Base-by-base conservation (phyloP, 768 basidiomycete genomes). In the Pleurotus djamor region DNA sequence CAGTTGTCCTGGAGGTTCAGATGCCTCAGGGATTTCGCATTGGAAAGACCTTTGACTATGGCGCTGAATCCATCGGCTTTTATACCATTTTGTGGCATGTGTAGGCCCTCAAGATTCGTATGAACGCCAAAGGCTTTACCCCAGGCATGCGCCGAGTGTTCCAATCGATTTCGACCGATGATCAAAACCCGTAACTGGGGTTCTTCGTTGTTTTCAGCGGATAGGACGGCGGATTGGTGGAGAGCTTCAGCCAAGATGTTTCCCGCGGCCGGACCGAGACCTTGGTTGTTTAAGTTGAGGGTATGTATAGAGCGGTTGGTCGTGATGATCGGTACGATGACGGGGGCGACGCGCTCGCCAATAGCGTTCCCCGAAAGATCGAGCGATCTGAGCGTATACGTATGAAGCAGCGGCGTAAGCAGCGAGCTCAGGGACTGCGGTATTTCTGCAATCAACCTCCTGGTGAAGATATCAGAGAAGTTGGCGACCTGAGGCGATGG, bases 31-130 rank as follows among this genome's bases (percentile, higher is more conserved):
- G 79, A 74, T 2, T 79, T 74, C 69, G 88, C 90, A 58, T 86
- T 79, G 10, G 85, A 71, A 35, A 99, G 72, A 4, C 95, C 96
- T 21, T 72, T 69, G 4, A 92, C 91, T 21, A 99, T 83, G 9
- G 85, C 83, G 7, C 81, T 82, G 67, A 96, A 90, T 4, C 97
- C 97, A 59, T 89, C 88, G 87, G 92, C 92, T 63, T 94, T 82
- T 66, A 99, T 98, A 4, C 96, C 97, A 68, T 99, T 98, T 79
- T 98, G 96, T n/a, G 92, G 91, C 87, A 98, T 89, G 59, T 91
- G 83, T 34, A 98, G 89, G 64, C 97, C 93, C 55, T 78, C 78
- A 35, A 99, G 82, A 5, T 85, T 86, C 5, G 84, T 87, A 68
- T 97, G 94, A 38, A 85, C 91, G 1, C 86, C 85, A 68, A 96